Percentiles rank a stretch among this genome's conserved stretches.
These are phyloP conservation scores for Marasmius oreades DNA, from an alignment of 1,284 basidiomycete species.

Conservation along the genomic window DNA sequence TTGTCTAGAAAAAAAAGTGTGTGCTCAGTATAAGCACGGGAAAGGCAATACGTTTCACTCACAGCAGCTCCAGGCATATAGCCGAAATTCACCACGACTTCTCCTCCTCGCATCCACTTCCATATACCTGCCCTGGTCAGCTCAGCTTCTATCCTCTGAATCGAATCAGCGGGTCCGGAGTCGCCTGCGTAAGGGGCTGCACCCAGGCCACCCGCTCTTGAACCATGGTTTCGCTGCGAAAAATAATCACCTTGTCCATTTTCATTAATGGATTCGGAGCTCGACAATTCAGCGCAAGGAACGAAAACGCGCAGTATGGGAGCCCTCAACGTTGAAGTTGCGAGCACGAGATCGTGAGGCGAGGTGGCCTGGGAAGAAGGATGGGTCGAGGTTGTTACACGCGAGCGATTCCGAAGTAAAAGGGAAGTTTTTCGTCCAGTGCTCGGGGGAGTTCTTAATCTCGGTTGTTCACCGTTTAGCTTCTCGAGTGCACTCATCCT, in stretches of 20 bases:
- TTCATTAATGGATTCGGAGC: constrained; percentile 22
- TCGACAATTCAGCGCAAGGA: constrained; percentile 56
- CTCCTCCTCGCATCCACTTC: constrained; percentile 67
- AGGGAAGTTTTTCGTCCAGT: background rate
- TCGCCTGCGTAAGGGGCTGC: background rate
- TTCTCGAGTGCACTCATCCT: constrained; percentile 1
- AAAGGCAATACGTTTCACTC: background rate
- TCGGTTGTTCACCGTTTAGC: background rate
- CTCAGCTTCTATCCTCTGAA: constrained; percentile 61
- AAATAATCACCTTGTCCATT: background rate
- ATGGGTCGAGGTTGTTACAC: background rate
- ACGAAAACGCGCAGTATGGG: constrained; percentile 73
- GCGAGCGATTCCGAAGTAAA: background rate
- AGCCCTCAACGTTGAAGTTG: constrained; percentile 60
- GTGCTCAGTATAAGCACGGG: background rate
- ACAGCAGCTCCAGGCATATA: constrained; percentile 45
- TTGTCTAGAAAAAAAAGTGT: background rate
- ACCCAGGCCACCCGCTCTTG: background rate
- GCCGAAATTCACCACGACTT: constrained; percentile 75
- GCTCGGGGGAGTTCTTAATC: background rate
- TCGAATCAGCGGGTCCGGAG: constrained; percentile 7
- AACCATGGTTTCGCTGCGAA: background rate
- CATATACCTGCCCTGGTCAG: constrained; percentile 61
- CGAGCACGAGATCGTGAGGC: constrained; percentile 59
- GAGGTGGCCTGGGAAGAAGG: constrained; percentile 27